These are phyloP conservation scores for Cyclostephanos tholiformis DNA, from an alignment of 108 stramenopile genomes.

Conservation along the genomic window DNA sequence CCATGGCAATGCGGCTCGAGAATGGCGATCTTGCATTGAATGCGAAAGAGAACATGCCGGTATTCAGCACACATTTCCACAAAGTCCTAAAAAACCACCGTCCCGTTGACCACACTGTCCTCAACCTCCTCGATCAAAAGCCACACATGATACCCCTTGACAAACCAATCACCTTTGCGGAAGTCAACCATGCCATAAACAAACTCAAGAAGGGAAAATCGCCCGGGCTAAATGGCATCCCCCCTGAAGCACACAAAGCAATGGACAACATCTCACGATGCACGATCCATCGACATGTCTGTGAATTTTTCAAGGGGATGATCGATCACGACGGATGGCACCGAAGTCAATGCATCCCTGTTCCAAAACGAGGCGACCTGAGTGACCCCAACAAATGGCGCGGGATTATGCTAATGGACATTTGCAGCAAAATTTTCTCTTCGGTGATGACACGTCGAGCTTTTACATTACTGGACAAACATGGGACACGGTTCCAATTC, in stretches of 20 bases:
- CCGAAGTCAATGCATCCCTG: background rate
- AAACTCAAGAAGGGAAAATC: constrained; percentile 13
- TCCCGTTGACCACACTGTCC: background rate
- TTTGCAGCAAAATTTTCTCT: constrained; percentile 13
- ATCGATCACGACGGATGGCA: constrained; percentile 14
- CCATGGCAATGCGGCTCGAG: too few species aligned
- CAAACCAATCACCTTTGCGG: background rate
- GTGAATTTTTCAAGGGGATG: constrained; percentile 1
- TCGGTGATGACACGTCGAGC: background rate
- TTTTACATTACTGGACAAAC: background rate
- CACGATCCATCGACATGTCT: background rate
- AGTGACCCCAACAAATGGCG: constrained; percentile 14
- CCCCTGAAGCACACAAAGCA: constrained; percentile 15
- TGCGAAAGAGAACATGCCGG: background rate
- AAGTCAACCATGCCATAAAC: background rate
- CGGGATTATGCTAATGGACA: constrained; percentile 18
- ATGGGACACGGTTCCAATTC: constrained; percentile 25
- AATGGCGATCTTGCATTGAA: background rate
- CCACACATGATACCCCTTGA: background rate
- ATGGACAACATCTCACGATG: background rate
- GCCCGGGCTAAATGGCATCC: constrained; percentile 13
- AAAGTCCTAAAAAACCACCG: background rate
- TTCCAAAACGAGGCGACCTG: constrained; percentile 3
- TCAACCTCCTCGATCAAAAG: background rate
- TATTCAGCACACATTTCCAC: background rate